A percentile compares a stretch with the other conserved stretches of the same genome.
These are phyloP conservation scores for Cucurbita argyrosperma DNA, from an alignment of 306 rosid genomes.

Conservation along the genomic window DNA sequence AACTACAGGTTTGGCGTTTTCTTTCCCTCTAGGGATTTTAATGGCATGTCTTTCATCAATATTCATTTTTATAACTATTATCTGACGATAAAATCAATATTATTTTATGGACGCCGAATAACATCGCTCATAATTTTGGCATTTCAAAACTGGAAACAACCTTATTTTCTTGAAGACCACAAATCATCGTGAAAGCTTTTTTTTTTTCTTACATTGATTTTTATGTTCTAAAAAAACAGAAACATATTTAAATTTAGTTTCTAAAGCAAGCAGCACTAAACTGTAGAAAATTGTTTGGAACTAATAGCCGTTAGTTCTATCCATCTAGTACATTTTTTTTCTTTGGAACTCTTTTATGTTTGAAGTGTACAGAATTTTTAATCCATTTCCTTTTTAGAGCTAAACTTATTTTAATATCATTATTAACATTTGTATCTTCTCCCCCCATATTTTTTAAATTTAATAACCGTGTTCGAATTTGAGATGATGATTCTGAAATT, in stretches of 20 bases:
- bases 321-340: not conserved
- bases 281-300: not conserved
- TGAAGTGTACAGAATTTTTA: not conserved
- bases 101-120: not conserved
- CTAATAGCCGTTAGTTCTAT: not conserved
- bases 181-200: not conserved
- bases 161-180: not conserved
- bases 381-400: too few species aligned
- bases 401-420: not conserved
- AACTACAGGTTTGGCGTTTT: slow-evolving; percentile 46
- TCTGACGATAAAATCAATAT: not conserved
- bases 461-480: not conserved
- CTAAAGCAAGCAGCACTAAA: not conserved
- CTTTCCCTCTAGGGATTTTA: not conserved
- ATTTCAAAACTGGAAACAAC: not conserved
- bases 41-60: not conserved
- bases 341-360: not conserved
- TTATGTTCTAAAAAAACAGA: not conserved
- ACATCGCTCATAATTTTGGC: not conserved
- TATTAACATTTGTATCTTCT: not conserved
- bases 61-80: not conserved
- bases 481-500: not conserved
- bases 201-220: not conserved
- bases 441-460: not conserved
- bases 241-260: not conserved